A percentile compares a stretch with the other conserved stretches of the same genome.
These are phyloP conservation scores for Austroboletus novae-zelandiae DNA, from an alignment of 1,284 basidiomycete genomes.

Conservation along the genomic window DNA sequence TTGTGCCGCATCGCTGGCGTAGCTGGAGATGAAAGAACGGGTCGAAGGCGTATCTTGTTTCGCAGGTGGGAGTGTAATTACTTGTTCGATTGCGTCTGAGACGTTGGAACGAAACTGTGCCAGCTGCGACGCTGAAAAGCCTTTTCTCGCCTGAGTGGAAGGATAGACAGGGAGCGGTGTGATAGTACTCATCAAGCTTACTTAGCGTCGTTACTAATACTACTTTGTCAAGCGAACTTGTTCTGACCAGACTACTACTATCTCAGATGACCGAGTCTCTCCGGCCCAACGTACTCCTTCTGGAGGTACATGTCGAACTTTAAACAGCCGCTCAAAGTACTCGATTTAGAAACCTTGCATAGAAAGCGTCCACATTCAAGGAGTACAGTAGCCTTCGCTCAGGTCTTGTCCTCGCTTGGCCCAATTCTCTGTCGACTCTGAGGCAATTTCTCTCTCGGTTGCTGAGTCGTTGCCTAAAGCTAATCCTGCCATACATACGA, in stretches of 20 bases:
- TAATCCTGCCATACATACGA: not conserved
- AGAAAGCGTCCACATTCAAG: no score
- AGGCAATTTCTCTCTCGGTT: slow-evolving; percentile 4
- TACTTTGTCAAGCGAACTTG: no score
- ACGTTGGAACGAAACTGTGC: slow-evolving; percentile 48
- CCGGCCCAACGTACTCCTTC: no score
- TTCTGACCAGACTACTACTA: no score
- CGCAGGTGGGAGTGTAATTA: slow-evolving; percentile 45
- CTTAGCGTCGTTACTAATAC: no score
- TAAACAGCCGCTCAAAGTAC: no score
- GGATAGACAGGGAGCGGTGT: slow-evolving; percentile 50
- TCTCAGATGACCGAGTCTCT: no score
- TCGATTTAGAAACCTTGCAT: no score
- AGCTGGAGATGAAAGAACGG: slow-evolving; percentile 53
- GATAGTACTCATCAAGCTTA: slow-evolving; percentile 17
- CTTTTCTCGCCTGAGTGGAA: slow-evolving; percentile 45
- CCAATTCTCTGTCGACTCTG: not conserved
- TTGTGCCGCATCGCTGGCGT: slow-evolving; percentile 53
- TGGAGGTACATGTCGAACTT: no score
- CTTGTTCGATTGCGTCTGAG: slow-evolving; percentile 42
- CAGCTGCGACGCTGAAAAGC: slow-evolving; percentile 53
- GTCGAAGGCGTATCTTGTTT: slow-evolving; percentile 47
- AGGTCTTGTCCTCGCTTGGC: not conserved
- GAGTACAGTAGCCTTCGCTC: not conserved
- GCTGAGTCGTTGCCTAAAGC: slow-evolving; percentile 9